Percentiles rank a stretch among this genome's conserved stretches.
Conservation (phyloP, 805 yeast genomes). For the Priceomyces medius region DNA sequence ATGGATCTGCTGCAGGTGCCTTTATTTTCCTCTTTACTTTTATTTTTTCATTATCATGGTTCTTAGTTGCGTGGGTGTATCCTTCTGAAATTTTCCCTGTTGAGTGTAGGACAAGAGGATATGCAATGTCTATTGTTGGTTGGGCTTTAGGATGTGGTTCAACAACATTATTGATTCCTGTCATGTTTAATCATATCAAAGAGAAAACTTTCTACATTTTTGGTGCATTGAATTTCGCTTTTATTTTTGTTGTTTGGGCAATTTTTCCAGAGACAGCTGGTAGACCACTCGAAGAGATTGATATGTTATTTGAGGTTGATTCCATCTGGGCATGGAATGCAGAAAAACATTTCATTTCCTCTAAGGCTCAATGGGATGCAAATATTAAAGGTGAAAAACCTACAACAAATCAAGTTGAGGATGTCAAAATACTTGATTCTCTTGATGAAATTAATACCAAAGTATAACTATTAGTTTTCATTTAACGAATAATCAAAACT, state of each 20-base stretch:
- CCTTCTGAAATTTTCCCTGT: constrained; percentile 39
- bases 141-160: constrained; percentile 20
- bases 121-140: constrained; percentile 28
- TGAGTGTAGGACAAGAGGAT: constrained; percentile 38
- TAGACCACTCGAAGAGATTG: constrained; percentile 15
- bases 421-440: neutral
- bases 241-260: constrained; percentile 10
- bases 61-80: constrained; percentile 28
- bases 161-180: constrained; percentile 39
- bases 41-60: constrained; percentile 16
- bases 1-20: neutral
- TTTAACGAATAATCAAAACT: too few relatives aligned
- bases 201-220: constrained; percentile 46
- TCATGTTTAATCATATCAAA: constrained; percentile 48
- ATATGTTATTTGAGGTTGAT: constrained; percentile 1
- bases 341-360: neutral
- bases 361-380: neutral
- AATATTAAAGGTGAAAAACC: neutral
- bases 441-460: neutral
- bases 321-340: constrained; percentile 1
- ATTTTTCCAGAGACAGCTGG: constrained; percentile 9
- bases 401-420: neutral
- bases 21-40: neutral
- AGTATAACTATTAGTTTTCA: too few relatives aligned
- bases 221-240: constrained; percentile 32